Percentiles rank a stretch among this genome's conserved stretches.
These are phyloP conservation scores for Prunus yedoensis DNA, from an alignment of 331 rosid genomes.

Conservation along the genomic window DNA sequence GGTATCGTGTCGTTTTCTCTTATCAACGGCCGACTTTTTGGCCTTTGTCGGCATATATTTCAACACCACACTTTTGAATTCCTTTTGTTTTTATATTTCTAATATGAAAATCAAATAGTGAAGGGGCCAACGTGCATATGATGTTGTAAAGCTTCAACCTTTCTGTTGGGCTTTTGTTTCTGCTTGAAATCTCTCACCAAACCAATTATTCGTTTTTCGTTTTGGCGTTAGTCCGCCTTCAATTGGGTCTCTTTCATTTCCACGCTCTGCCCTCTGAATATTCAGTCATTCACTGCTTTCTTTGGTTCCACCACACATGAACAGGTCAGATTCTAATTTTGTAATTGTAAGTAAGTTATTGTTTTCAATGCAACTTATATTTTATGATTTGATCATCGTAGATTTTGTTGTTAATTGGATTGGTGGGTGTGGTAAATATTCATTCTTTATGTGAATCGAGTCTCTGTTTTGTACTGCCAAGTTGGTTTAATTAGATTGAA, in stretches of 20 bases:
- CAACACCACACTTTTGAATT: slow-evolving; percentile 18
- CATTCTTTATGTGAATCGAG: not conserved
- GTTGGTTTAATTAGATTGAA: not conserved
- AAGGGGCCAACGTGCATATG: slow-evolving; percentile 41
- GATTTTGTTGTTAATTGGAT: not conserved
- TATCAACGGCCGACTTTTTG: slow-evolving; percentile 53
- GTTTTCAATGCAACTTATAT: not conserved
- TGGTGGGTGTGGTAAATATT: not conserved
- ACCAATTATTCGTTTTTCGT: slow-evolving; percentile 17
- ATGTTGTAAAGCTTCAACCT: slow-evolving; percentile 62
- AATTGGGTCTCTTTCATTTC: slow-evolving; percentile 32
- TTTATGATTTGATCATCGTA: not conserved
- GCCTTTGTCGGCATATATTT: slow-evolving; percentile 50
- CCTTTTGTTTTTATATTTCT: not conserved
- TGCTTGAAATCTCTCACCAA: slow-evolving; percentile 26
- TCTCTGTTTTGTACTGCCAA: not conserved
- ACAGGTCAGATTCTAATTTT: slow-evolving; percentile 30
- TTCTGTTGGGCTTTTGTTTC: slow-evolving; percentile 40
- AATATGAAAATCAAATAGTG: slow-evolving; percentile 7
- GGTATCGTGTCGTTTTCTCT: slow-evolving; percentile 29
- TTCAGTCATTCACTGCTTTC: slow-evolving; percentile 6
- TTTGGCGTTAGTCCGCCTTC: slow-evolving; percentile 8
- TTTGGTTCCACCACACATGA: slow-evolving; percentile 15
- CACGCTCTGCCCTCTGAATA: slow-evolving; percentile 27
- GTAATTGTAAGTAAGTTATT: not conserved